A percentile compares a stretch with the other conserved stretches of the same genome.
Evolutionary conservation across 306 rosid species (phyloP).

Genomic region (Chamaecrista fasciculata): DNA sequence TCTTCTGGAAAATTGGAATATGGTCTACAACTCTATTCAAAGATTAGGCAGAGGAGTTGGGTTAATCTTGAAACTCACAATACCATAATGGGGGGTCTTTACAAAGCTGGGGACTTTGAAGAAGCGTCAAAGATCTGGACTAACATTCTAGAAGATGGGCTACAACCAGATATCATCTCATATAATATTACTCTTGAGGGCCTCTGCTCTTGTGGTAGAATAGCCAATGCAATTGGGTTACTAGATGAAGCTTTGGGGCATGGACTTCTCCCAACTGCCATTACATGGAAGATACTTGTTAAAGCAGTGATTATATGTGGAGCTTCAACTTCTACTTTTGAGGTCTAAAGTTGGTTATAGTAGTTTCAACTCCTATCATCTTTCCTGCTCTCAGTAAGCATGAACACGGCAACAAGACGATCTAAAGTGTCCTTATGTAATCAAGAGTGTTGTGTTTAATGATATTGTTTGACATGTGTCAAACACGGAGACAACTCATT

Average conservation of each 20-base stretch:
- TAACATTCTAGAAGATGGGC: constrained; percentile 45
- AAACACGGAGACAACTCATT: too few relatives aligned
- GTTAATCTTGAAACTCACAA: constrained; percentile 75
- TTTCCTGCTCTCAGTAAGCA: neutral
- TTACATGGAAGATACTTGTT: constrained; percentile 88
- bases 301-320: constrained; percentile 59
- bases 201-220: constrained; percentile 68
- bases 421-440: too few relatives aligned
- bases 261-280: constrained; percentile 68
- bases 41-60: constrained; percentile 48
- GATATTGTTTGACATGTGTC: too few relatives aligned
- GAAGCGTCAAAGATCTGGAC: constrained; percentile 69
- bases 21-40: constrained; percentile 68
- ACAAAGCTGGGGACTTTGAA: constrained; percentile 60
- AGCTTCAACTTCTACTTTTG: constrained; percentile 30
- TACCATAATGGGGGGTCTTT: constrained; percentile 87
- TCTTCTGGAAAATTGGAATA: constrained; percentile 58
- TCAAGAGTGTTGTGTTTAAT: too few relatives aligned
- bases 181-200: constrained; percentile 83
- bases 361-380: constrained; percentile 9
- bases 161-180: constrained; percentile 78
- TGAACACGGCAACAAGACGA: too few relatives aligned
- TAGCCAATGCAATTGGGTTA: constrained; percentile 60
- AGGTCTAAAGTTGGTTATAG: constrained; percentile 2
- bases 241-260: constrained; percentile 63